phyloP scores from a whole-genome alignment of 2,329 filamentous ascomycete genomes.

The Cladophialophora immunda region DNA sequence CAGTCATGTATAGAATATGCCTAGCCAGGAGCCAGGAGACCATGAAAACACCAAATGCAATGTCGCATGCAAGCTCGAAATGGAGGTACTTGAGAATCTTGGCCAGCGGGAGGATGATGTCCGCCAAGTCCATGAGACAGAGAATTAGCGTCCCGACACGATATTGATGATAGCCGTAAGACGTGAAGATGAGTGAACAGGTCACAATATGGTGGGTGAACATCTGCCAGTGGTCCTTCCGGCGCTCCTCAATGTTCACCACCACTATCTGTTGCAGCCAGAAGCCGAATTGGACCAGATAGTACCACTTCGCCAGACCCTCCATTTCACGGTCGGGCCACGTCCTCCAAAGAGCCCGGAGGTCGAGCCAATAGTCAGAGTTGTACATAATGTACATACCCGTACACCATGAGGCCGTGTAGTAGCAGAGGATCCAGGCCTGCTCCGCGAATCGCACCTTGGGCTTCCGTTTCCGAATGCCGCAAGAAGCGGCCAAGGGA shows the following conservation, averaged over 20 bases:
- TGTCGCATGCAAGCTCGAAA: slow-evolving; percentile 78
- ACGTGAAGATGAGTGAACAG: slow-evolving; percentile 77
- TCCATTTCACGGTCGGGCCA: slow-evolving; percentile 82
- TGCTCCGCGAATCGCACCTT: slow-evolving; percentile 90
- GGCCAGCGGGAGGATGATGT: slow-evolving; percentile 87
- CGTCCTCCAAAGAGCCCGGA: slow-evolving; percentile 80
- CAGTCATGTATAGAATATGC: slow-evolving; percentile 79
- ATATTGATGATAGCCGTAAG: slow-evolving; percentile 86
- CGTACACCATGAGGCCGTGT: slow-evolving; percentile 79
- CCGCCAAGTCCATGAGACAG: slow-evolving; percentile 91
- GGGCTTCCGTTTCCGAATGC: slow-evolving; percentile 77
- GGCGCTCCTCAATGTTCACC: slow-evolving; percentile 90
- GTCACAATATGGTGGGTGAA: slow-evolving; percentile 94
- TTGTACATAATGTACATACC: slow-evolving; percentile 84
- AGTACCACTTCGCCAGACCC: slow-evolving; percentile 84
- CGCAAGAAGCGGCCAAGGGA: slow-evolving; percentile 76
- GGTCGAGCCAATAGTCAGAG: slow-evolving; percentile 80
- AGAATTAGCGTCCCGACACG: slow-evolving; percentile 89
- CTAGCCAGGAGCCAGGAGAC: slow-evolving; percentile 83
- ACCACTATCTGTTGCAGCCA: slow-evolving; percentile 95
- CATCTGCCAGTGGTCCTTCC: slow-evolving; percentile 98
- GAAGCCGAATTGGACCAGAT: slow-evolving; percentile 88
- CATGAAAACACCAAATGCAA: slow-evolving; percentile 86
- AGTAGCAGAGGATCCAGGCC: slow-evolving; percentile 89
- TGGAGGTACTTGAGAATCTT: slow-evolving; percentile 94